A percentile compares a stretch with the other conserved stretches of the same genome.
phyloP scores from a whole-genome alignment of 1,139 yeast genomes.

The Magnusiomyces paraingens region DNA sequence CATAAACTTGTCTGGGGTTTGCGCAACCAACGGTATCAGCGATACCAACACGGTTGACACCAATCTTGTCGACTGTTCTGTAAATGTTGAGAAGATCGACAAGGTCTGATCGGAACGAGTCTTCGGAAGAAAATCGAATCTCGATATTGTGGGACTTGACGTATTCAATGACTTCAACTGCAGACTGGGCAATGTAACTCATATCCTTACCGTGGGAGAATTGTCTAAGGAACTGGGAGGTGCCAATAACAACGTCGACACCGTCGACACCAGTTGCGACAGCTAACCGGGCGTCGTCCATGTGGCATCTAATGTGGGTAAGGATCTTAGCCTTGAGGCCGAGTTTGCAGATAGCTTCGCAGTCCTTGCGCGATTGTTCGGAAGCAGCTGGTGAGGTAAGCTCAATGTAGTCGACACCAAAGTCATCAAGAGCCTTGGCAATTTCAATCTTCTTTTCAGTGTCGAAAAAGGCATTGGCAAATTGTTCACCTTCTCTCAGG shows the following conservation, averaged over 20 bases:
- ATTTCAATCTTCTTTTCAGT: conserved; percentile 96
- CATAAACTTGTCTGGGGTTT: conserved; percentile 97
- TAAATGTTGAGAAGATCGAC: conserved; percentile 93
- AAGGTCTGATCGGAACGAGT: conserved; percentile 93
- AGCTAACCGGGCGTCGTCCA: conserved; percentile 97
- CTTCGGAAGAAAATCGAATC: conserved; percentile 95
- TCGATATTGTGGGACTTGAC: conserved; percentile 97
- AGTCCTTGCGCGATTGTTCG: conserved; percentile 86
- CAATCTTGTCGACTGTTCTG: conserved; percentile 94
- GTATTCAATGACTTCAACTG: conserved; percentile 93
- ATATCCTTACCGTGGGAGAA: conserved; percentile 98
- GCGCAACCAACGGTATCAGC: conserved; percentile 99
- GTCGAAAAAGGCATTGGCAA: conserved; percentile 92
- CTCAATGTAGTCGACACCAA: conserved; percentile 97
- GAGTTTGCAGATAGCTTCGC: conserved; percentile 96
- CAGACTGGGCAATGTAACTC: conserved; percentile 95
- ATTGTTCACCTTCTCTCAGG: conserved; percentile 96
- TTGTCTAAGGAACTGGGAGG: conserved; percentile 90
- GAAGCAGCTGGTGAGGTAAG: conserved; percentile 96
- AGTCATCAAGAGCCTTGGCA: conserved; percentile 95
- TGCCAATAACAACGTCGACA: conserved; percentile 97
- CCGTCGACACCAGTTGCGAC: conserved; percentile 99
- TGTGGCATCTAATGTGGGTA: conserved; percentile 91
- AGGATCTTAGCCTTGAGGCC: conserved; percentile 93
- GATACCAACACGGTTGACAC: conserved; percentile 98